Evolutionary conservation across 1,139 yeast species (phyloP), one percentile per base, ranked within the genome.

Genomic region (Suhomyces yuchorum): DNA sequence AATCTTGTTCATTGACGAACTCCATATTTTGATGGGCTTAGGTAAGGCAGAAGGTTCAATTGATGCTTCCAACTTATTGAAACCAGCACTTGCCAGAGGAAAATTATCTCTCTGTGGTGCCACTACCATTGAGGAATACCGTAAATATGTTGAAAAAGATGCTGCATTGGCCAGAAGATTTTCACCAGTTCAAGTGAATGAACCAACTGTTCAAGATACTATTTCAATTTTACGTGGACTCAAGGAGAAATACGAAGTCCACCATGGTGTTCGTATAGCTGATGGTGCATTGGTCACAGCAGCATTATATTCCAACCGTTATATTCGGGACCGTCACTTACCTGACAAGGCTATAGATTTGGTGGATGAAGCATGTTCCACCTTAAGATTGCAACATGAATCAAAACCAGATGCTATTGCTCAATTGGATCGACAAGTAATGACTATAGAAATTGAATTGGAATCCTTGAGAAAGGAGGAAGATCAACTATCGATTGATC

Each of bases 261-360:
- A 93, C 62, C 99, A 93, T 62, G 99, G 99, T 67, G 99, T 93
- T n/a, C 80, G 97, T 55, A 90, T 93, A 49, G 81, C 95, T 5
- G 99, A 93, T 64, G 80, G 92, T 37, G 97, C 99, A 0, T 75
- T 93, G 49, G 98, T 93, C 1, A 87, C 97, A 0, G 97, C 98
- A 9, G 97, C 97, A 0, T 84, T 88, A 4, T 83, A 92, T 61
- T 85, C 96, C 28, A 89, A 90, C 61, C 78, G 99, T 54, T 93
- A 93, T 65, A 89, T 93, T 47, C 88, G 96, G 7, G 98, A 93
- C 65, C 71, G 98, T 48, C 90, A 84, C 60, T 73, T 93, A 40
- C 99, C 99, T 0, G 99, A 93, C 65, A 93, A 93, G 70, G 97
- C 97, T 9, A 91, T 93, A 56, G 98, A 93, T 67, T 77, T 93